Evolutionary conservation across 139 green algal species (phyloP).

Genomic region (Auxenochlorella pyrenoidosa): DNA sequence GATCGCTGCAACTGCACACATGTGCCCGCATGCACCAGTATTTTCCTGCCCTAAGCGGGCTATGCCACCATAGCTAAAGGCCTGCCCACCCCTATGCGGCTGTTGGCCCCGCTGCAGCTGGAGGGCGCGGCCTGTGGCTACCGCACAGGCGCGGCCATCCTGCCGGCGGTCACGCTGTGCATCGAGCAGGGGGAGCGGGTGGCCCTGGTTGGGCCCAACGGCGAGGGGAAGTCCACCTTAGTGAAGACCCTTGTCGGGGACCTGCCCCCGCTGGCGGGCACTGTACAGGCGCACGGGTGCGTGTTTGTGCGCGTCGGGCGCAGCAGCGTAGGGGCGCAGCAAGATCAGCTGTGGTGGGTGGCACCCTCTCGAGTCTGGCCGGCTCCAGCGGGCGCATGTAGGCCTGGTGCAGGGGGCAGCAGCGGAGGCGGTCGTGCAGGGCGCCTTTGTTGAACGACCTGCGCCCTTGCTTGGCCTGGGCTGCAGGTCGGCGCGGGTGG

Average conservation of each 20-base stretch:
- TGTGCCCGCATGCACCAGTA: too few species aligned
- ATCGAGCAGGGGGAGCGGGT: slow-evolving; percentile 55
- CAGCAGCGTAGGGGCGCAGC: background rate
- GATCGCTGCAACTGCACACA: too few species aligned
- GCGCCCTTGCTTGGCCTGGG: too few species aligned
- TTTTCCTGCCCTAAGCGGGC: too few species aligned
- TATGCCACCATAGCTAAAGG: too few species aligned
- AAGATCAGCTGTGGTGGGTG: too few species aligned
- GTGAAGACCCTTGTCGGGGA: slow-evolving; percentile 64
- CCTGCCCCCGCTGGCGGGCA: slow-evolving; percentile 27
- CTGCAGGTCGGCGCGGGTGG: slow-evolving; percentile 50
- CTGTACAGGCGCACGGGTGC: slow-evolving; percentile 8
- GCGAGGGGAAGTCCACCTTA: slow-evolving; percentile 72
- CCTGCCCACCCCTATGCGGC: too few species aligned
- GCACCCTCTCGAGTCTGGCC: too few species aligned
- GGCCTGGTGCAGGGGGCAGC: too few species aligned
- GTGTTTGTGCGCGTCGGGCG: background rate
- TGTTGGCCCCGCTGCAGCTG: slow-evolving; percentile 54
- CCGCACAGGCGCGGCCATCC: slow-evolving; percentile 7
- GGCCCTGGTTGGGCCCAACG: slow-evolving; percentile 38
- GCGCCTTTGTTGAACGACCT: too few species aligned
- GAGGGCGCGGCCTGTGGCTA: slow-evolving; percentile 61
- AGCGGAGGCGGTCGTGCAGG: too few species aligned
- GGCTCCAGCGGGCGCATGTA: too few species aligned
- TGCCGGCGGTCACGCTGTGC: slow-evolving; percentile 68